These are phyloP conservation scores for Beauveria bassiana DNA, from an alignment of 2,329 filamentous ascomycete genomes.

Conservation along the genomic window DNA sequence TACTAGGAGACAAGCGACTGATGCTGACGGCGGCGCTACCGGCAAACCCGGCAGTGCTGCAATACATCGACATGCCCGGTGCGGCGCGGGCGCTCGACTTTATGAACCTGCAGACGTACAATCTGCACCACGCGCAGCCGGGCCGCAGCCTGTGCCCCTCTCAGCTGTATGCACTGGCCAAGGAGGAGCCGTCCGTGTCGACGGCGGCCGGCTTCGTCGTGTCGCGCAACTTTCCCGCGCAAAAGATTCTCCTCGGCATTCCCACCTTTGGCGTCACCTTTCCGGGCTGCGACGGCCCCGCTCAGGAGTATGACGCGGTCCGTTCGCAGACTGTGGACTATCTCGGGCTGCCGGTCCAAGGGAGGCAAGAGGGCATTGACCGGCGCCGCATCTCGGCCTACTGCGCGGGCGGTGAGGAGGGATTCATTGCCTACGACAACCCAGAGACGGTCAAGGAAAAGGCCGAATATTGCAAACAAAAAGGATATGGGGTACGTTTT, in stretches of 20 bases:
- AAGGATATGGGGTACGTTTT: slow-evolving; percentile 53
- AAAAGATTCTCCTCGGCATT: slow-evolving; percentile 68
- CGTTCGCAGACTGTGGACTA: slow-evolving; percentile 69
- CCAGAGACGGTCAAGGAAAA: slow-evolving; percentile 69
- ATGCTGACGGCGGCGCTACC: slow-evolving; percentile 66
- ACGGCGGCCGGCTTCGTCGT: slow-evolving; percentile 59
- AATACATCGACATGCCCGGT: slow-evolving; percentile 58
- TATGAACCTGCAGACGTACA: slow-evolving; percentile 74
- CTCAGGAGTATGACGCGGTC: slow-evolving; percentile 48
- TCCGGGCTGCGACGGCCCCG: slow-evolving; percentile 54
- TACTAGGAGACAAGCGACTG: slow-evolving; percentile 66
- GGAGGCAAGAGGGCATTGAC: slow-evolving; percentile 60
- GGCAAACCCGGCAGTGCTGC: slow-evolving; percentile 56
- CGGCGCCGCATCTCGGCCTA: slow-evolving; percentile 60
- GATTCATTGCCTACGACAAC: slow-evolving; percentile 75
- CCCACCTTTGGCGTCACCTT: slow-evolving; percentile 72
- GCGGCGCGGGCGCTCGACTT: slow-evolving; percentile 62
- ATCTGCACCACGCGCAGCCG: slow-evolving; percentile 68
- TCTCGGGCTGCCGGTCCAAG: slow-evolving; percentile 53
- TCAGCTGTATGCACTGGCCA: slow-evolving; percentile 58
- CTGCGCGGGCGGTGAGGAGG: slow-evolving; percentile 65
- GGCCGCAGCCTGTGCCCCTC: slow-evolving; percentile 64
- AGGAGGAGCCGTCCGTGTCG: slow-evolving; percentile 58
- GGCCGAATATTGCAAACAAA: slow-evolving; percentile 63
- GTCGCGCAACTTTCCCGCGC: slow-evolving; percentile 56